A percentile compares a stretch with the other conserved stretches of the same genome.
Evolutionary conservation across 2,329 filamentous ascomycete genomes (phyloP).

Genomic region (Dactylellina drechsleri): DNA sequence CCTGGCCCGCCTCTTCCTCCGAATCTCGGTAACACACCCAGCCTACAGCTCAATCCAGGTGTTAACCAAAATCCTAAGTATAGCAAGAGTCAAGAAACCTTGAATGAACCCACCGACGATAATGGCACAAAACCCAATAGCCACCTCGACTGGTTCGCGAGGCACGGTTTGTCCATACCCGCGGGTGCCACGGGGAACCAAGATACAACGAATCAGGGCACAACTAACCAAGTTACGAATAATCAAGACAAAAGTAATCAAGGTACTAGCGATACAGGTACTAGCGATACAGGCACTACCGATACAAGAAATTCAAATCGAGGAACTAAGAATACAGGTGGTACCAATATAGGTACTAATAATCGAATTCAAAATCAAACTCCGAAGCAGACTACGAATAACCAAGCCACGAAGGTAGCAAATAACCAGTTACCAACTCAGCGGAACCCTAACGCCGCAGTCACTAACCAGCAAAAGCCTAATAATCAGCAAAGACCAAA

Average conservation of each 20-base stretch:
- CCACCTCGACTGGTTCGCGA: slow-evolving; percentile 14
- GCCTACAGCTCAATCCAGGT: slow-evolving; percentile 23
- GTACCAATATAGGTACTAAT: too few relatives aligned
- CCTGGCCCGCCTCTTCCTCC: slow-evolving; percentile 27
- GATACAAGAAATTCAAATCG: too few relatives aligned
- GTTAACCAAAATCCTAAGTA: slow-evolving; percentile 24
- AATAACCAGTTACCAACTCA: too few relatives aligned
- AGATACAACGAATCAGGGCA: not conserved
- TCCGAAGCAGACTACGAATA: too few relatives aligned
- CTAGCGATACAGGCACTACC: too few relatives aligned
- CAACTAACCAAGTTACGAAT: not conserved
- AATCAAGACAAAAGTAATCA: not conserved
- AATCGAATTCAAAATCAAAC: too few relatives aligned
- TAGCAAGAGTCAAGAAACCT: slow-evolving; percentile 1
- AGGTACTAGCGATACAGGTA: too few relatives aligned
- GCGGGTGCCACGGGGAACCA: not conserved
- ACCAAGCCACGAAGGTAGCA: too few relatives aligned
- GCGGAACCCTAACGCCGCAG: too few relatives aligned
- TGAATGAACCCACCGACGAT: slow-evolving; percentile 18
- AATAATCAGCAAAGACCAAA: too few relatives aligned
- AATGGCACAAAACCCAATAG: slow-evolving; percentile 3
- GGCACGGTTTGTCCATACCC: not conserved
- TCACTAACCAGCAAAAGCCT: too few relatives aligned
- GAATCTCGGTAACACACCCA: slow-evolving; percentile 22
- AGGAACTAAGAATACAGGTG: too few relatives aligned